These are phyloP conservation scores for Umbelopsis vinacea DNA, from an alignment of 192 early-diverging fungal genomes.

Conservation along the genomic window DNA sequence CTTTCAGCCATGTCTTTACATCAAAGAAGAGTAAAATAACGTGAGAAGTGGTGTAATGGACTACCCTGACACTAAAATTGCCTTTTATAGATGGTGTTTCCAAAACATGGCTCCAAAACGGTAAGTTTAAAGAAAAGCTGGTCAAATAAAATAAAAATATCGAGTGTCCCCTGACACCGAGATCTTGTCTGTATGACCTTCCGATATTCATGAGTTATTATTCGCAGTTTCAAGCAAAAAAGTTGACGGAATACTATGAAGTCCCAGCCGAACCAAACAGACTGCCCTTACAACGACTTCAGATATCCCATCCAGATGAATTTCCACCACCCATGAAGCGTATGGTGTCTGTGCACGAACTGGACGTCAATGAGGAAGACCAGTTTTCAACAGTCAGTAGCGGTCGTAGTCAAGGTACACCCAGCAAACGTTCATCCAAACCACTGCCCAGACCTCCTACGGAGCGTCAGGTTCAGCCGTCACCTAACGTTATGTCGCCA, in stretches of 20 bases:
- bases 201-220: slow-evolving; percentile 3
- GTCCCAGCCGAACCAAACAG: background rate
- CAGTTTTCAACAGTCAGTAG: slow-evolving; percentile 2
- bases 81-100: slow-evolving; percentile 10
- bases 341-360: slow-evolving; percentile 21
- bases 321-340: slow-evolving; percentile 8
- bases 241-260: slow-evolving; percentile 17
- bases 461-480: background rate
- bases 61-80: background rate
- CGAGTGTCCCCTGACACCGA: too few relatives aligned
- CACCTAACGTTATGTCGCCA: background rate
- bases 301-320: slow-evolving; percentile 14
- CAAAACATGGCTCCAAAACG: slow-evolving; percentile 9
- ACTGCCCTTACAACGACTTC: background rate
- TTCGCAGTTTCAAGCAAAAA: background rate
- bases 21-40: too few relatives aligned
- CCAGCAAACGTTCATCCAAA: background rate
- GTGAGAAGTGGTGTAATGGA: too few relatives aligned
- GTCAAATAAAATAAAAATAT: background rate
- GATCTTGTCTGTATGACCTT: slow-evolving; percentile 5
- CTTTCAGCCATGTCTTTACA: too few relatives aligned
- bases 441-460: background rate
- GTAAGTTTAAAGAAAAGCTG: background rate
- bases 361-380: background rate
- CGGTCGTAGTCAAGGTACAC: background rate